These are phyloP conservation scores for Alternaria solani DNA, from an alignment of 2,329 filamentous ascomycete species.

Conservation along the genomic window DNA sequence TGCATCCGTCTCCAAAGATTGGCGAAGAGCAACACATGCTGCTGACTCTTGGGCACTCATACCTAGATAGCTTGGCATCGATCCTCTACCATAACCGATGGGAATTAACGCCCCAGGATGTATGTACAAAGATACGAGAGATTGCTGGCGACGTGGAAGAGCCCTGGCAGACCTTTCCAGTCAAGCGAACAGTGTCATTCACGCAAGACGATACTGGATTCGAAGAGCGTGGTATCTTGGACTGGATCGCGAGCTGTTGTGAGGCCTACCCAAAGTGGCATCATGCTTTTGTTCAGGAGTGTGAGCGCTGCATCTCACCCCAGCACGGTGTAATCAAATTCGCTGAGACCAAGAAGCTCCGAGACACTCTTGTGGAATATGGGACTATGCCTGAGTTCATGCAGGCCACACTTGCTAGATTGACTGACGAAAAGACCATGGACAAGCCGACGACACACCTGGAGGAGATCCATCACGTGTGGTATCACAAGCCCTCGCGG, in stretches of 20 bases:
- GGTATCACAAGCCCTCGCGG: conserved; percentile 24
- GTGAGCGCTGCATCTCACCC: neutral
- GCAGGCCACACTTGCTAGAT: conserved; percentile 5
- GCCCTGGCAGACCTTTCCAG: conserved; percentile 21
- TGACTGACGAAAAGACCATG: neutral
- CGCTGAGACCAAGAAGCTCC: conserved; percentile 6
- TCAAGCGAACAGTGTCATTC: conserved; percentile 11
- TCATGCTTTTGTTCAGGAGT: conserved; percentile 10
- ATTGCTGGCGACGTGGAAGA: conserved; percentile 22
- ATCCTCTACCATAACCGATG: conserved; percentile 12
- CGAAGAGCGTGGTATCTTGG: conserved; percentile 7
- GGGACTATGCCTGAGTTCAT: conserved; percentile 13
- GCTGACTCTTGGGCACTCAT: conserved; percentile 23
- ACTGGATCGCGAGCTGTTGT: conserved; percentile 20
- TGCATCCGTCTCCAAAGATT: neutral
- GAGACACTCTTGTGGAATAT: conserved; percentile 7
- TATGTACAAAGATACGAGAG: conserved; percentile 19
- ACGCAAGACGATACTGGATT: neutral
- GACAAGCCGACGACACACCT: neutral
- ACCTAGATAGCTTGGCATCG: conserved; percentile 17
- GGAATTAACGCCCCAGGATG: conserved; percentile 15
- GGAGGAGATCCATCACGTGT: conserved; percentile 12
- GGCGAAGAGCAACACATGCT: conserved; percentile 16
- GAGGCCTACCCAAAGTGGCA: conserved; percentile 20
- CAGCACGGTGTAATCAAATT: neutral